Base-by-base conservation (phyloP, 2,329 filamentous ascomycete genomes). In the Mycocentrospora acerina region DNA sequence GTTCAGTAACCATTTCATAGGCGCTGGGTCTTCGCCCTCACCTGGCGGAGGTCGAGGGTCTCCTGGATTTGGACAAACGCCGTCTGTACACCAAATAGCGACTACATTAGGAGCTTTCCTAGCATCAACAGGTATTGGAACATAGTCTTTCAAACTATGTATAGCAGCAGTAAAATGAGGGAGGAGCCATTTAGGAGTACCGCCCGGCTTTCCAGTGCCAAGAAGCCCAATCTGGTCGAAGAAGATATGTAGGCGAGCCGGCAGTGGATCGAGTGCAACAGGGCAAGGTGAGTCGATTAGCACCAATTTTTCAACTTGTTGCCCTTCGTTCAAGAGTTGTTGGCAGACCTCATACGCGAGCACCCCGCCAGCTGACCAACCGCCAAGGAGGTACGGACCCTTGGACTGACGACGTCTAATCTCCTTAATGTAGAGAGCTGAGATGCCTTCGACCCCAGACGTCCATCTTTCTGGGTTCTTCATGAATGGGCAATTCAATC, bases 201-300 rank as follows among this genome's bases (percentile, higher is more conserved):
- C 38, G 10, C 32, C 9, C 19, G 33, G 18, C 24, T 30, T 19
- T 24, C 16, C 29, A 15, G 30, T 49, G 10, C 40, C 10, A 37
- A 35, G 14, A 15, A 29, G 37, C 77, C 72, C 24, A 77, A 59
- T 18, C 71, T 71, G 24, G 73, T 64, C 4, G 61, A 57, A 39
- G 64, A 73, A 75, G 37, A 71, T 62, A 54, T 76, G 75, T 11
- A 78, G 63, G 14, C 67, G 66, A 13, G 64, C 59, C 3, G 86
- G 86, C 1, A 86, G 76, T 13, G 81, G 80, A 66, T 88, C 81
- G 5, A 90, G 44, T 4, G 40, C 46, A 12, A 32, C 40, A 14
- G 56, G 59, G 19, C 38, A 29, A 8, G 59, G 60, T 8, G 52
- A 46, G 32, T 66, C 61, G 17, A 66, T 41, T 9, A 66, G 35